A percentile compares a stretch with the other conserved stretches of the same genome.
These are phyloP conservation scores for Penicillium palitans DNA, from an alignment of 2,329 filamentous ascomycete species.

Conservation along the genomic window DNA sequence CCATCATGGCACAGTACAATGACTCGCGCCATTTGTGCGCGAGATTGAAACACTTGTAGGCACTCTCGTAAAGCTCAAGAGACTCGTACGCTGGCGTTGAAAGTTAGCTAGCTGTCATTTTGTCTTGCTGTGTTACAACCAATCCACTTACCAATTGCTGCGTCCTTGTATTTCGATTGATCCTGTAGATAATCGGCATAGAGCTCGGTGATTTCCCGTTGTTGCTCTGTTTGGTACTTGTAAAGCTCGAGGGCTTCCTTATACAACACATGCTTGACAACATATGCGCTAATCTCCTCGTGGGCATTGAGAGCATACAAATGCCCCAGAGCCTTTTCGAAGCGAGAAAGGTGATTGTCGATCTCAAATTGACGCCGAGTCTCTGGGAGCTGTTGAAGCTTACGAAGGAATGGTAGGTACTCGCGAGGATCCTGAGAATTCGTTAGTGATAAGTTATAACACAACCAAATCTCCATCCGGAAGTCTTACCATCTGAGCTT, in stretches of 20 bases:
- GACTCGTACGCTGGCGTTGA: constrained; percentile 71
- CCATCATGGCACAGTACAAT: constrained; percentile 73
- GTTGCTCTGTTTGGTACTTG: constrained; percentile 71
- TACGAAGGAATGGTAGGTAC: constrained; percentile 91
- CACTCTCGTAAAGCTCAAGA: constrained; percentile 69
- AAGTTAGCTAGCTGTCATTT: constrained; percentile 5
- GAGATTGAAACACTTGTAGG: constrained; percentile 79
- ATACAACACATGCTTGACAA: constrained; percentile 77
- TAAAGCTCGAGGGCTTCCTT: constrained; percentile 74
- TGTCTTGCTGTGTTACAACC: background rate
- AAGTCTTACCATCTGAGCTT: constrained; percentile 71
- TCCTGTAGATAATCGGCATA: constrained; percentile 78
- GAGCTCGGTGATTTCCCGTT: constrained; percentile 68
- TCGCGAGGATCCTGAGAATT: constrained; percentile 73
- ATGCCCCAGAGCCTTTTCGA: constrained; percentile 73
- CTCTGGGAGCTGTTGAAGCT: constrained; percentile 71
- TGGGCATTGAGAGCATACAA: constrained; percentile 73
- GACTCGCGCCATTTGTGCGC: constrained; percentile 91
- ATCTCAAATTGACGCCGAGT: constrained; percentile 77
- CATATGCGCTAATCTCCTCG: constrained; percentile 75
- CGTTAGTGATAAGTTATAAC: constrained; percentile 12
- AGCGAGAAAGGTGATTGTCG: constrained; percentile 79
- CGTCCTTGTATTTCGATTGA: constrained; percentile 77
- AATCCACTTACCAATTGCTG: constrained; percentile 61
- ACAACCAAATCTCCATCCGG: background rate